Percentiles rank a stretch among this genome's conserved stretches.
Evolutionary conservation across 768 basidiomycete genomes (phyloP).

Genomic region (Lactarius trivialis): DNA sequence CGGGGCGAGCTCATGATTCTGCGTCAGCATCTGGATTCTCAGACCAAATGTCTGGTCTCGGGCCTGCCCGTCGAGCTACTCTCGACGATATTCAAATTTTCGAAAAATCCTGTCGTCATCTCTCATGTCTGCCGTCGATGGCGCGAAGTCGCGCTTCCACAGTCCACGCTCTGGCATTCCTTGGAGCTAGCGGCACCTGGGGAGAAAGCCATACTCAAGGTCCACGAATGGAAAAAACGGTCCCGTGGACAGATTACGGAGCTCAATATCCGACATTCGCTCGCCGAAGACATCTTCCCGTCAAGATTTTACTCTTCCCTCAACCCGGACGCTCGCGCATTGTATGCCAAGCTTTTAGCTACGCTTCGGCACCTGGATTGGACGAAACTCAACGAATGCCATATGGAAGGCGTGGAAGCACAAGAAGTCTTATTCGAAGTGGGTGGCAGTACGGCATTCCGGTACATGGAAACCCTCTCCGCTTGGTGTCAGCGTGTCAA

Average conservation of each 20-base stretch:
- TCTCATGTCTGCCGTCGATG: too few species aligned
- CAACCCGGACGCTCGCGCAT: slow-evolving; percentile 14
- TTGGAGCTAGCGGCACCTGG: slow-evolving; percentile 42
- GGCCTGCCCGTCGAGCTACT: slow-evolving; percentile 64
- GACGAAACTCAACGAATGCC: slow-evolving; percentile 1
- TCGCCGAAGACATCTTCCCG: too few species aligned
- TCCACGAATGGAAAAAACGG: slow-evolving; percentile 50
- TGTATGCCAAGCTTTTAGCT: slow-evolving; percentile 4
- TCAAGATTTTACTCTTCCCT: too few species aligned
- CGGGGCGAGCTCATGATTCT: slow-evolving; percentile 29
- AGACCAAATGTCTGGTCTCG: slow-evolving; percentile 12
- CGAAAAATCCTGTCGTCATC: too few species aligned
- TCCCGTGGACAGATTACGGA: slow-evolving; percentile 42
- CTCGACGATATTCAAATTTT: too few species aligned
- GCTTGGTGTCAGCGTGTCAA: neutral
- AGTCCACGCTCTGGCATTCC: too few species aligned
- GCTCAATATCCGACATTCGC: slow-evolving; percentile 3
- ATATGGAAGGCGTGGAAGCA: slow-evolving; percentile 3
- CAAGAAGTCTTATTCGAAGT: neutral
- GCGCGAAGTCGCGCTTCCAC: too few species aligned
- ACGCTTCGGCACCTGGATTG: slow-evolving; percentile 7
- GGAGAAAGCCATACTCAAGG: slow-evolving; percentile 44
- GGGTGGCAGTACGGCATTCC: neutral
- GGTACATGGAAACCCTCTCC: slow-evolving; percentile 4
- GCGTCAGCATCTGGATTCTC: slow-evolving; percentile 6